phyloP scores from a whole-genome alignment of 192 early-diverging fungal genomes.

The Pecoramyces ruminantium region DNA sequence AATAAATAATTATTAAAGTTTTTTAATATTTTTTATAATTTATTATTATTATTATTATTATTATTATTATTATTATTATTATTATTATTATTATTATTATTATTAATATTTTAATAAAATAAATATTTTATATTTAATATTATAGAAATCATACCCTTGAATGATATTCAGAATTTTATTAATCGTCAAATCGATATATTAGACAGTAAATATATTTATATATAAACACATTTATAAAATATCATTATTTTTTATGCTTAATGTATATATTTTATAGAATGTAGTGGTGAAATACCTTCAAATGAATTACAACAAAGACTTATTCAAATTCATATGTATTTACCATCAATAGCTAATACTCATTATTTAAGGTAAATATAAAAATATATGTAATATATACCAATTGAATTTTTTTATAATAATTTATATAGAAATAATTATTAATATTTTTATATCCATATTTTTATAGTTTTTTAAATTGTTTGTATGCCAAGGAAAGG shows the following conservation, averaged over 20 bases:
- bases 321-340: background rate
- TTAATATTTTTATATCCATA: no score
- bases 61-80: no score
- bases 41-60: no score
- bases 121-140: no score
- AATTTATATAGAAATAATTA: no score
- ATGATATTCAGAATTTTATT: background rate
- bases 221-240: background rate
- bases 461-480: background rate
- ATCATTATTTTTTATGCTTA: no score
- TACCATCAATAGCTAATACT: background rate
- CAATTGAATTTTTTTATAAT: no score
- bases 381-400: no score
- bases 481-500: background rate
- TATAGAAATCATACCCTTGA: background rate
- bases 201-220: background rate
- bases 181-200: background rate
- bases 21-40: no score
- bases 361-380: background rate
- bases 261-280: background rate
- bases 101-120: no score
- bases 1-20: no score
- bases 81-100: no score
- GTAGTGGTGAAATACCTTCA: background rate
- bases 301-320: background rate